A percentile compares a stretch with the other conserved stretches of the same genome.
Evolutionary conservation across 2,329 filamentous ascomycete species (phyloP).

Genomic region (Zasmidium citrigriseum): DNA sequence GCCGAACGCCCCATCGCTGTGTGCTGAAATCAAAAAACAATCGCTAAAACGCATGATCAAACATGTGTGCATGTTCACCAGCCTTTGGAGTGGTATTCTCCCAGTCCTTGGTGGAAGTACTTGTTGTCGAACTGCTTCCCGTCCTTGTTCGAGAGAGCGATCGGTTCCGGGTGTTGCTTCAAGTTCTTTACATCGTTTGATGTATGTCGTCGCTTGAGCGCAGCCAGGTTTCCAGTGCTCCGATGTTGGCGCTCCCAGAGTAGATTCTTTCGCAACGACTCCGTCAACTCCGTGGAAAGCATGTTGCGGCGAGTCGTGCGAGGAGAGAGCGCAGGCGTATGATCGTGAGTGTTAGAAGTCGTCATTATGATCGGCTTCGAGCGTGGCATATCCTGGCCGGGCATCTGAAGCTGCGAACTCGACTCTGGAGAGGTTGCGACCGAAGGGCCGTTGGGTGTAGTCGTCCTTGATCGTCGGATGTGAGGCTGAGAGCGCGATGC

Average conservation of each 20-base stretch:
- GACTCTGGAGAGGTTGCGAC: constrained; percentile 57
- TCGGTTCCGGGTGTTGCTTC: constrained; percentile 72
- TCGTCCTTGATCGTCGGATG: constrained; percentile 62
- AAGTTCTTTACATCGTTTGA: constrained; percentile 89
- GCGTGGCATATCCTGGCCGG: constrained; percentile 45
- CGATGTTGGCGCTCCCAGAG: constrained; percentile 96
- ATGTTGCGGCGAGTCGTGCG: constrained; percentile 92
- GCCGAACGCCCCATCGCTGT: constrained; percentile 11
- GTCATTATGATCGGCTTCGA: constrained; percentile 81
- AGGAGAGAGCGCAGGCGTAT: constrained; percentile 70
- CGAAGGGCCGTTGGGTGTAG: constrained; percentile 68
- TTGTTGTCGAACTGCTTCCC: constrained; percentile 75
- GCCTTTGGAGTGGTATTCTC: constrained; percentile 81
- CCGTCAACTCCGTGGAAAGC: constrained; percentile 90
- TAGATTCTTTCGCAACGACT: constrained; percentile 86
- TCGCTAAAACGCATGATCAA: constrained; percentile 32
- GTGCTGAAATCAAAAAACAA: constrained; percentile 15
- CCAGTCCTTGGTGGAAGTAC: constrained; percentile 80
- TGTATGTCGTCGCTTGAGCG: constrained; percentile 86
- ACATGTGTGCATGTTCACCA: constrained; percentile 59
- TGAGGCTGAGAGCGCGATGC: constrained; percentile 59
- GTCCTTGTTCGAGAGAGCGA: constrained; percentile 47
- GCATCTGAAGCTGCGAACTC: constrained; percentile 41
- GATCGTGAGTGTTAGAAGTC: constrained; percentile 66
- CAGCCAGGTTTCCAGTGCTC: constrained; percentile 82